These are phyloP conservation scores for Aleurites moluccanus DNA, from an alignment of 441 rosid genomes.

Conservation along the genomic window DNA sequence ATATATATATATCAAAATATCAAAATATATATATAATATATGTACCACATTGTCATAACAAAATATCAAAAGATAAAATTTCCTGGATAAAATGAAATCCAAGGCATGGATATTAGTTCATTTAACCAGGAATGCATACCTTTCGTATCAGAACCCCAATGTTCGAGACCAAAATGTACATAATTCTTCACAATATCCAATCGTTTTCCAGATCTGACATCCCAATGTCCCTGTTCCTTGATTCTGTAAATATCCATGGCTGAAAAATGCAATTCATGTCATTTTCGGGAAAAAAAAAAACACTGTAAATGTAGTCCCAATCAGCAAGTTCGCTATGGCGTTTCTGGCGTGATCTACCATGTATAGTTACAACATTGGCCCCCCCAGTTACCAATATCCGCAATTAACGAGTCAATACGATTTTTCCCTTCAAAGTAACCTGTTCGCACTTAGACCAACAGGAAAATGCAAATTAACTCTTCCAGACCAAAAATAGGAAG, in stretches of 20 bases:
- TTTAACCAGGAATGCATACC: conserved; percentile 37
- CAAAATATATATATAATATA: too few species aligned
- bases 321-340: conserved; percentile 90
- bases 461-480: conserved; percentile 14
- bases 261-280: conserved; percentile 34
- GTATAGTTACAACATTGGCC: conserved; percentile 76
- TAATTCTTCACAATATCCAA: conserved; percentile 80
- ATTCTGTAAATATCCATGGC: conserved; percentile 99
- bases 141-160: conserved; percentile 95
- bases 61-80: neutral
- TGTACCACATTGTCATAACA: neutral
- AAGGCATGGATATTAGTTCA: neutral
- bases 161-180: conserved; percentile 77
- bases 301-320: conserved; percentile 86
- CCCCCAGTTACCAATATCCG: conserved; percentile 81
- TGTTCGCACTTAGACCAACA: conserved; percentile 63
- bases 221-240: conserved; percentile 96
- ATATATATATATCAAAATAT: too few species aligned
- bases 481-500: conserved; percentile 5
- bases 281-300: conserved; percentile 7
- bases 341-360: conserved; percentile 92
- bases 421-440: conserved; percentile 82
- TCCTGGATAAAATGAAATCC: neutral
- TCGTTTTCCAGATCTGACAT: conserved; percentile 78
- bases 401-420: conserved; percentile 73